Conservation (phyloP, 306 rosid genomes). For the Cucumis melo region DNA sequence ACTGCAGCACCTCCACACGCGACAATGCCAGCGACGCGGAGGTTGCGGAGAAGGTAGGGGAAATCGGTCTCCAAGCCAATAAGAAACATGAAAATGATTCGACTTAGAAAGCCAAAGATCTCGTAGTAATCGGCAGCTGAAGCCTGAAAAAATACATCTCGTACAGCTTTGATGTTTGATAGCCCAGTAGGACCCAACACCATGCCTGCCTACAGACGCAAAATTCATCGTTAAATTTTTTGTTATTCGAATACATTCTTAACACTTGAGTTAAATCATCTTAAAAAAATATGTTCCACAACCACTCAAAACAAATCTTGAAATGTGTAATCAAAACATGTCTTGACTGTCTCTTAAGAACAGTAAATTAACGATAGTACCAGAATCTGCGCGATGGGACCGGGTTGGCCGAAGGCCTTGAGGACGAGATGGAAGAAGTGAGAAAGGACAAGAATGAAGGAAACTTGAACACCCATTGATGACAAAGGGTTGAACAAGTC, state of each 20-base stretch:
- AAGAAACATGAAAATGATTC: conserved; percentile 69
- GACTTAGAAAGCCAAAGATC: conserved; percentile 69
- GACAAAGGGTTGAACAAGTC: conserved; percentile 59
- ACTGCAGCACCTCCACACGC: conserved; percentile 41
- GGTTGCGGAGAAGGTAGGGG: conserved; percentile 24
- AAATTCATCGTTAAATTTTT: too few relatives aligned
- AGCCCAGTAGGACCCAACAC: conserved; percentile 59
- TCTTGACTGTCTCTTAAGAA: too few relatives aligned
- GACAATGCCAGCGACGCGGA: conserved; percentile 22
- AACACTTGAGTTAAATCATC: too few relatives aligned
- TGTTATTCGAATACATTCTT: too few relatives aligned
- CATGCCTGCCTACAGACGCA: conserved; percentile 55
- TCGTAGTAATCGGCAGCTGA: conserved; percentile 69
- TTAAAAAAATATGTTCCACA: too few relatives aligned
- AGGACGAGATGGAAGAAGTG: conserved; percentile 72
- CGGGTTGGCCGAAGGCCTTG: conserved; percentile 72
- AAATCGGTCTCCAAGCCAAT: conserved; percentile 62
- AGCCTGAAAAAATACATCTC: conserved; percentile 33
- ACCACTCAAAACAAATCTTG: too few relatives aligned
- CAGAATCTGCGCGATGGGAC: conserved; percentile 74
- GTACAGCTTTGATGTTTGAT: conserved; percentile 36
- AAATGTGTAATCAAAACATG: too few relatives aligned
- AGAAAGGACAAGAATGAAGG: conserved; percentile 83
- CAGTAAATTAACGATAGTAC: conserved; percentile 3
- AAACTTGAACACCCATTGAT: conserved; percentile 78